Conservation (phyloP, 108 stramenopile species). For the Aurantiochytrium sp. region DNA sequence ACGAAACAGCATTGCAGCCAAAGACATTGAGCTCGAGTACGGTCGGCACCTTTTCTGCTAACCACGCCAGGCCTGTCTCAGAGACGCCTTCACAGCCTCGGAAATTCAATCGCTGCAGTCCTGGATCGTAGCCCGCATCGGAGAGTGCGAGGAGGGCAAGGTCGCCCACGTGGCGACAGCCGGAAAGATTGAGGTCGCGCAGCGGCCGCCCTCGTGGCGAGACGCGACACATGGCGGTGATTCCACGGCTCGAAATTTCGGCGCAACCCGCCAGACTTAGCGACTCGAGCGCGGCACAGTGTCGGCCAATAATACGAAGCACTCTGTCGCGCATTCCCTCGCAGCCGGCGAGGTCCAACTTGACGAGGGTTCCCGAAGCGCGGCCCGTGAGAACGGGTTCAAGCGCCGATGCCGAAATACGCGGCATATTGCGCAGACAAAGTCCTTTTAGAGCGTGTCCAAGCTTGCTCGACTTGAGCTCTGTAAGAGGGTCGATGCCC, state of each 20-base stretch:
- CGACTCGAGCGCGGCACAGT: background rate
- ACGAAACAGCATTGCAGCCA: background rate
- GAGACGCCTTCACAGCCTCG: background rate
- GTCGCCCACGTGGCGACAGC: background rate
- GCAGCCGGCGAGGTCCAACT: background rate
- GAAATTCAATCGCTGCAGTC: background rate
- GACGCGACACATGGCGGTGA: background rate
- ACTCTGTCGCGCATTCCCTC: background rate
- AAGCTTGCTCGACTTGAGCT: background rate
- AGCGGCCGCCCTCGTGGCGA: background rate
- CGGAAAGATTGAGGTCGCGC: background rate
- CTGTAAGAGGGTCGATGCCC: background rate
- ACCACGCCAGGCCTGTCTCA: constrained; percentile 4
- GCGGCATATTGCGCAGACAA: background rate
- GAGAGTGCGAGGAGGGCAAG: background rate
- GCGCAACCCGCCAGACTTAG: background rate
- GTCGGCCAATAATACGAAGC: background rate
- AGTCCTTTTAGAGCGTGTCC: background rate
- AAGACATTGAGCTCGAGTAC: background rate
- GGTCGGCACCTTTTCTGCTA: background rate
- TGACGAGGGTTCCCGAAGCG: background rate
- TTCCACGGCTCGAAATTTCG: background rate
- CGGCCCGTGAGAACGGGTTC: background rate
- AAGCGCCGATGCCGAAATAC: background rate
- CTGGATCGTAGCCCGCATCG: background rate